Base-by-base conservation (phyloP, 257 asterid genomes). In the Orobanche coerulescens region DNA sequence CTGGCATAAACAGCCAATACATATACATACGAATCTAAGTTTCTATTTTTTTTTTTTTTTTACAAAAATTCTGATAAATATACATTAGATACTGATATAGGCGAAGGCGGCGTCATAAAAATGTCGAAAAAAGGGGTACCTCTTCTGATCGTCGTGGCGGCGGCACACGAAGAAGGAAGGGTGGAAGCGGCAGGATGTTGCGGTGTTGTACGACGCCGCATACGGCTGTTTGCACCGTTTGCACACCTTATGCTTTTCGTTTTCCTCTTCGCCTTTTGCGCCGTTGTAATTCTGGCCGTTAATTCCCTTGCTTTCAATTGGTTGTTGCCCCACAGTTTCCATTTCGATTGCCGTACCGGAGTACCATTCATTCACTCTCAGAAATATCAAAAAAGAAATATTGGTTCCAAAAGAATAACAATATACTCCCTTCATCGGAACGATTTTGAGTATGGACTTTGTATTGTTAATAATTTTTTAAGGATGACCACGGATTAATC, bases 141-240 rank as follows among this genome's bases (percentile, higher is more conserved):
- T 87, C 72, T 77, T 82, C 83, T 87, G 97, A 78, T 87, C 95
- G 62, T 82, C 95, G 78, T 90, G 97, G 68, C 95, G 97, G 66
- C 97, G 97, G 74, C 95, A 84, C 23, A 90, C 95, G 77, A 82
- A 84, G 74, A 90, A 84, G 0, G 95, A 84, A 66, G 95, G 95
- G 56, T 87, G 95, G 66, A 74, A 90, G 18, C 88, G 85, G 78
- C 97, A 90, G 9, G 93, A 76, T 13, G 71, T 63, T 1, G 81
- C 25, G 64, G 66, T 48, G 70, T 90, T 90, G 30, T 82, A 79
- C 5, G 82, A 69, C 11, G 75, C 58, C 22, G 23, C 25, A 71
- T 31, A 90, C 23, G 50, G 34, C 75, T 68, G 53, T 62, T 87
- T 87, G 85, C 97, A 90, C 69, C 90, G 79, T 67, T 56, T 81